These are phyloP conservation scores for Piper longum DNA, from an alignment of 164 flowering plant genomes.

Conservation along the genomic window DNA sequence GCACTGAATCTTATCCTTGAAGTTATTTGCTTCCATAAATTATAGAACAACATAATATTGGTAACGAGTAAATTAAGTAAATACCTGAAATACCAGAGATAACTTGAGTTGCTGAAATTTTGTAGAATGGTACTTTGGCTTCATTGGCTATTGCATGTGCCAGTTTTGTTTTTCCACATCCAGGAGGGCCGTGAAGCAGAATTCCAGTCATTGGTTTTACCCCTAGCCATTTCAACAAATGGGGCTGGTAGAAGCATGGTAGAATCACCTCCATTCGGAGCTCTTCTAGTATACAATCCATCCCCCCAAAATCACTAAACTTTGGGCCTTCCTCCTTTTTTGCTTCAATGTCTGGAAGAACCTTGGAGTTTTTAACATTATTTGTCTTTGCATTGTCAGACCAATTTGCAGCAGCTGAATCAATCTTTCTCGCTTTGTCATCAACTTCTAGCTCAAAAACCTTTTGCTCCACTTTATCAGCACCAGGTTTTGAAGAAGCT, in stretches of 20 bases:
- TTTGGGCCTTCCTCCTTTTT: conserved; percentile 36
- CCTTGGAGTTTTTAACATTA: conserved; percentile 3
- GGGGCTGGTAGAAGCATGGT: conserved; percentile 51
- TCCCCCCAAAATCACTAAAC: conserved; percentile 85
- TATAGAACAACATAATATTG: too few species aligned
- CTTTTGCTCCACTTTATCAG: conserved; percentile 15
- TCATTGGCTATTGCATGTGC: conserved; percentile 97
- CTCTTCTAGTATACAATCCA: conserved; percentile 48
- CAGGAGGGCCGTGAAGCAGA: conserved; percentile 86
- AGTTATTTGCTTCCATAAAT: too few species aligned
- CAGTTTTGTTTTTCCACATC: conserved; percentile 93
- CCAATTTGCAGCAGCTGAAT: conserved; percentile 4
- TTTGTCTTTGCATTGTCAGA: conserved; percentile 3
- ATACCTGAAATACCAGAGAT: conserved; percentile 92
- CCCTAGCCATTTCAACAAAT: conserved; percentile 48
- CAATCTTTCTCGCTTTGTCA: conserved; percentile 18
- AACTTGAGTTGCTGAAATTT: conserved; percentile 80
- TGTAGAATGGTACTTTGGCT: conserved; percentile 70
- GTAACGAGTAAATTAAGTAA: too few species aligned
- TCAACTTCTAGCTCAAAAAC: conserved; percentile 46
- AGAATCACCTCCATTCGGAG: conserved; percentile 62
- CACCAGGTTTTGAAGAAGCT: conserved; percentile 4
- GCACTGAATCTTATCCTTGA: too few species aligned
- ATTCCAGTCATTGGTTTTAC: conserved; percentile 68
- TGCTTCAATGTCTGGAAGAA: conserved; percentile 4